phyloP scores from a whole-genome alignment of 2,329 filamentous ascomycete species.

The Leptoxyphium fumago region DNA sequence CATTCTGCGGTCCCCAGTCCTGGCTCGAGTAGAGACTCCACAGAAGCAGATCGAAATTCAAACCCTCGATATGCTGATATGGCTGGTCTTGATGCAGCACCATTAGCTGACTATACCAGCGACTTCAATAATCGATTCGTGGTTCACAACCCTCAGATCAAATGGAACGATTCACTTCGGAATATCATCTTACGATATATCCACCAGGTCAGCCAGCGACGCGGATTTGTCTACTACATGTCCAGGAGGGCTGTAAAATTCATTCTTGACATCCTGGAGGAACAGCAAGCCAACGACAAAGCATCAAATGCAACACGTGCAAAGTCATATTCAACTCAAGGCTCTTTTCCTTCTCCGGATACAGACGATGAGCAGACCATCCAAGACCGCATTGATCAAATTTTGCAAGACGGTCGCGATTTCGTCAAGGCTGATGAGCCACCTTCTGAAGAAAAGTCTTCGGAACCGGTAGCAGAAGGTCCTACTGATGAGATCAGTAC shows the following conservation, averaged over 20 bases:
- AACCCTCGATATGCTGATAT: conserved; percentile 17
- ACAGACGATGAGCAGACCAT: conserved; percentile 52
- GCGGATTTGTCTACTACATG: conserved; percentile 96
- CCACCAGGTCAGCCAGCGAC: conserved; percentile 88
- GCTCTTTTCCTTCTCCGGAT: conserved; percentile 23
- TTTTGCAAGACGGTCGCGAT: conserved; percentile 69
- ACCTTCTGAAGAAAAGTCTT: conserved; percentile 21
- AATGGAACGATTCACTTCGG: conserved; percentile 92
- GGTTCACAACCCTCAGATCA: conserved; percentile 91
- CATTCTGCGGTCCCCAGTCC: conserved; percentile 30
- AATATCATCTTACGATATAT: conserved; percentile 97
- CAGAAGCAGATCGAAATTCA: conserved; percentile 39
- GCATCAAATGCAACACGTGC: conserved; percentile 8
- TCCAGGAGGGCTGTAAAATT: conserved; percentile 93
- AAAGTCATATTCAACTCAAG: conserved; percentile 12
- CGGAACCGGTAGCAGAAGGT: conserved; percentile 29
- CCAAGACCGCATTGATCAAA: conserved; percentile 71
- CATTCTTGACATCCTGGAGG: conserved; percentile 92
- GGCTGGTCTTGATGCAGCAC: conserved; percentile 50
- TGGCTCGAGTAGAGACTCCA: conserved; percentile 30
- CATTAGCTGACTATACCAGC: conserved; percentile 68
- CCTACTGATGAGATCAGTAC: conserved; percentile 59
- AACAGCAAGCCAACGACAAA: conserved; percentile 57
- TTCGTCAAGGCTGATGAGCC: conserved; percentile 62
- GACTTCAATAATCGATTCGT: conserved; percentile 98